Base-by-base conservation (phyloP, 495 filamentous ascomycete species). In the Penicillium samsonianum region DNA sequence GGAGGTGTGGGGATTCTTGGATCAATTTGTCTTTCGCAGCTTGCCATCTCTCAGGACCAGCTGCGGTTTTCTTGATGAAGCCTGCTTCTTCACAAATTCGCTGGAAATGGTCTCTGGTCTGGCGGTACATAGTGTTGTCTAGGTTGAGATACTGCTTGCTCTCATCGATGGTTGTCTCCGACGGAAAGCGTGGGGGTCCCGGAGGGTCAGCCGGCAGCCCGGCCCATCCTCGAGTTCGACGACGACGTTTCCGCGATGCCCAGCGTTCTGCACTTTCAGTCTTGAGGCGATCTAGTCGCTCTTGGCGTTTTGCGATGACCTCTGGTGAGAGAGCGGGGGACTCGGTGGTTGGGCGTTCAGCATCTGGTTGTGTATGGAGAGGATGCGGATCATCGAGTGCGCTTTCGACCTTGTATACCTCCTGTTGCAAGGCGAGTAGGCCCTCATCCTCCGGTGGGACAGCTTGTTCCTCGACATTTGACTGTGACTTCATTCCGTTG, bases 131-230 rank as follows among this genome's bases (percentile, higher is more conserved):
- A 2, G 74, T 64, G 53, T 79, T 82, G 65, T 88, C 85, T 42
- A 93, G 73, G 46, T 74, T 80, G 35, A 94, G 74, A 62, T 84
- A 86, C 17, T 79, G 76, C 64, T 91, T 91, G 71, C 86, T 84
- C 65, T 94, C 90, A 62, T 89, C 86, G 53, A 94, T 82, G 1
- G 90, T 91, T 10, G 86, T 91, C 65, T 93, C 90, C 6, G 88
- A 91, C 0, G 88, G 88, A 65, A 88, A 92, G 44, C 90, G 84
- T 38, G 89, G 89, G 16, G 88, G 88, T 17, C 81, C 83, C 5
- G 86, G 85, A 20, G 86, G 86, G 72, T 92, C 90, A 42, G 90
- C 80, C 14, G 88, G 87, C 28, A 92, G 64, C 7, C 87, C 87
- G 37, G 84, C 87, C 81, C 83, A 90, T 10, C 82, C 83, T 55